phyloP scores from a whole-genome alignment of 345 rosid species.

The Gossypium stocksii region DNA sequence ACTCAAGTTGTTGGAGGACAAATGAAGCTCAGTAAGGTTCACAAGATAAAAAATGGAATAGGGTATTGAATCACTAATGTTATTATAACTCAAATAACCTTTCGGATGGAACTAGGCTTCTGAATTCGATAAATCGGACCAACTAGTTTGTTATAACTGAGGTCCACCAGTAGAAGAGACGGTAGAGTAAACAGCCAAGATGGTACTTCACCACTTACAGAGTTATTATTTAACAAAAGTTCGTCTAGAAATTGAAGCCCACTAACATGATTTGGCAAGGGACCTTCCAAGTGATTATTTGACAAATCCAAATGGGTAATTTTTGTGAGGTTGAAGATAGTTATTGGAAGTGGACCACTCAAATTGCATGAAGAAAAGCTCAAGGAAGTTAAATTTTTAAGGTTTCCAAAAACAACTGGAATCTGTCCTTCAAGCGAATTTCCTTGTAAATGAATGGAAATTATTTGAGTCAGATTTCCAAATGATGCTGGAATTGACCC shows the following conservation, averaged over 20 bases:
- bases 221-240: neutral
- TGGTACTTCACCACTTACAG: neutral
- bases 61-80: neutral
- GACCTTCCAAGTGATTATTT: neutral
- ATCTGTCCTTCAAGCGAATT: neutral
- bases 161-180: neutral
- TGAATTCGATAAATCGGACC: neutral
- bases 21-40: neutral
- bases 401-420: neutral
- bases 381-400: neutral
- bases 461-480: neutral
- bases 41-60: neutral
- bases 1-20: neutral
- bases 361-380: neutral
- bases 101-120: neutral
- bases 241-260: neutral
- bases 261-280: too few relatives aligned
- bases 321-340: too few relatives aligned
- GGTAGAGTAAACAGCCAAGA: slow-evolving; percentile 8
- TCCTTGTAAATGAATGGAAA: neutral
- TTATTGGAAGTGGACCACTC: neutral
- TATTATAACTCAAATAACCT: neutral
- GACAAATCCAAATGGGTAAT: too few relatives aligned
- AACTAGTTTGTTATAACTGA: neutral
- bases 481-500: neutral